Conservation (phyloP, 169 alveolate genomes). For the Plasmodium vivax region DNA sequence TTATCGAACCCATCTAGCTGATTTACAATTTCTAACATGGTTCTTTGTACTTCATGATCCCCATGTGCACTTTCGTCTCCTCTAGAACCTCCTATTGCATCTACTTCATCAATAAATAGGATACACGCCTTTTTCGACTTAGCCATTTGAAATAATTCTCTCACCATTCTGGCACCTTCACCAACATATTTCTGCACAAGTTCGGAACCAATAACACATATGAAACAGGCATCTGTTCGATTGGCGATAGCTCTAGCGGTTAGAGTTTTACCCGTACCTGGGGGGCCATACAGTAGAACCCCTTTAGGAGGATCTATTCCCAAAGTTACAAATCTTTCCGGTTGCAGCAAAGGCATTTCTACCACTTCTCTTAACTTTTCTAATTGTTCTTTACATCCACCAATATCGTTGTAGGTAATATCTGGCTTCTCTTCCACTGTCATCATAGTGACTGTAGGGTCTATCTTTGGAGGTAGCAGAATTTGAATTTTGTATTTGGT, state of each 20-base stretch:
- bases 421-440: slow-evolving; percentile 99
- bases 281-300: slow-evolving; percentile 98
- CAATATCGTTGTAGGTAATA: slow-evolving; percentile 99
- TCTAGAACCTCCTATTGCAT: slow-evolving; percentile 96
- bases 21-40: slow-evolving; percentile 99
- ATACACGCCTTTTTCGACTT: slow-evolving; percentile 97
- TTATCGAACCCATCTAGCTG: slow-evolving; percentile 99
- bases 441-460: slow-evolving; percentile 99
- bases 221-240: slow-evolving; percentile 99
- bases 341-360: slow-evolving; percentile 98
- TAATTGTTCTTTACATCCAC: slow-evolving; percentile 99
- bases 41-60: slow-evolving; percentile 98
- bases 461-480: slow-evolving; percentile 99
- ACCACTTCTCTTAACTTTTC: slow-evolving; percentile 98
- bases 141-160: slow-evolving; percentile 98
- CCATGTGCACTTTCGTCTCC: slow-evolving; percentile 93
- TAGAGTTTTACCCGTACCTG: slow-evolving; percentile 96
- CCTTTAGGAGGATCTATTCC: slow-evolving; percentile 99
- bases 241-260: slow-evolving; percentile 99
- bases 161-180: slow-evolving; percentile 99
- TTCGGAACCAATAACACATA: slow-evolving; percentile 99
- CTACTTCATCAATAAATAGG: slow-evolving; percentile 99
- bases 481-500: slow-evolving; percentile 96
- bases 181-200: slow-evolving; percentile 99
- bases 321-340: slow-evolving; percentile 96